Conservation (phyloP, 331 rosid genomes). For the Arachis monticola region DNA sequence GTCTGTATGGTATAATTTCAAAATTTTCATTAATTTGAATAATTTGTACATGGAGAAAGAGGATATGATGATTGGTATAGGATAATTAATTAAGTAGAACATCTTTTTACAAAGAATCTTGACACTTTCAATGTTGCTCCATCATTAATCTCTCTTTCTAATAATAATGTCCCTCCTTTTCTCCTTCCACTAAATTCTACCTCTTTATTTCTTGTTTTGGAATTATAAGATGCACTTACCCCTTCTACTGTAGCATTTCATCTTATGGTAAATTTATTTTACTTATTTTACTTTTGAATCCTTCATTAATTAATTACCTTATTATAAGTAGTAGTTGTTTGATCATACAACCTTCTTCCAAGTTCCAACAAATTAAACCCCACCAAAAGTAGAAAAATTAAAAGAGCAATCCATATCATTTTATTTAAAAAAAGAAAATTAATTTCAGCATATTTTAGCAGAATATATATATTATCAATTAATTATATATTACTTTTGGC, state of each 20-base stretch:
- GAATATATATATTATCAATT: too few species aligned
- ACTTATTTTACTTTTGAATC: neutral
- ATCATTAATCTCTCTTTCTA: slow-evolving; percentile 56
- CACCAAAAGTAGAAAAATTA: too few species aligned
- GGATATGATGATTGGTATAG: slow-evolving; percentile 74
- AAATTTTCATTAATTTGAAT: slow-evolving; percentile 44
- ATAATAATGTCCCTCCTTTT: slow-evolving; percentile 51
- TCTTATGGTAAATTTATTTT: slow-evolving; percentile 2
- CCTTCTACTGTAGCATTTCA: slow-evolving; percentile 26
- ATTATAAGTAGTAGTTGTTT: too few species aligned
- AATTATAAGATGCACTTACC: slow-evolving; percentile 44
- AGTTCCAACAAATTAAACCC: too few species aligned
- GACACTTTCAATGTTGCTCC: slow-evolving; percentile 70
- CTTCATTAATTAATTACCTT: too few species aligned
- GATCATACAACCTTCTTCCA: too few species aligned
- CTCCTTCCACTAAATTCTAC: slow-evolving; percentile 52
- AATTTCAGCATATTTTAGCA: too few species aligned
- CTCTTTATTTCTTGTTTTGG: slow-evolving; percentile 47
- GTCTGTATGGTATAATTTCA: slow-evolving; percentile 56
- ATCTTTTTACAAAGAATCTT: slow-evolving; percentile 89
- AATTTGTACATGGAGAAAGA: slow-evolving; percentile 58
- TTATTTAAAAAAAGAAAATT: too few species aligned
- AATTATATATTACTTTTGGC: too few species aligned
- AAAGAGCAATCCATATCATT: too few species aligned
- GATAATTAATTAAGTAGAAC: slow-evolving; percentile 46